These are phyloP conservation scores for Ottelia alismoides DNA, from an alignment of 106 monocot genomes.

Conservation along the genomic window DNA sequence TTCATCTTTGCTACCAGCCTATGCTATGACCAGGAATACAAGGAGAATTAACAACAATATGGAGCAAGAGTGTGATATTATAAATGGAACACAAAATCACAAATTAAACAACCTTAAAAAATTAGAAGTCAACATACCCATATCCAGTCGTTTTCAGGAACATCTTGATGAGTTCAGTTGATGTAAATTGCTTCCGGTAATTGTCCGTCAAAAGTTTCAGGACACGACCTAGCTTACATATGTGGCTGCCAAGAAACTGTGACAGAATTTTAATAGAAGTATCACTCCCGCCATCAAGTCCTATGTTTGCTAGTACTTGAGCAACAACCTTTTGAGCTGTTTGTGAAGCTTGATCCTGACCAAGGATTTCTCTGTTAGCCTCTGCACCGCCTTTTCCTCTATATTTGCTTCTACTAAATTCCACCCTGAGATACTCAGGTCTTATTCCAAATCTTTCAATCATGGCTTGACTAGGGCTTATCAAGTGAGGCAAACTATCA, in stretches of 20 bases:
- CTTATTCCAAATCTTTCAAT: conserved; percentile 95
- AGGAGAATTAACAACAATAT: background rate
- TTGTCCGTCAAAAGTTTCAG: conserved; percentile 77
- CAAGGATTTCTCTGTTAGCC: conserved; percentile 30
- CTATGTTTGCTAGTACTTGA: conserved; percentile 26
- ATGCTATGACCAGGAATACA: background rate
- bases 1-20: background rate
- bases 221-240: conserved; percentile 58
- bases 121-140: conserved; percentile 28
- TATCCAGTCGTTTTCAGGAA: conserved; percentile 61
- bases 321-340: conserved; percentile 47
- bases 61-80: background rate
- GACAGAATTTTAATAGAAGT: conserved; percentile 55
- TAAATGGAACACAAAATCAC: background rate
- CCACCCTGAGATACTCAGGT: conserved; percentile 77
- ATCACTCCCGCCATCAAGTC: conserved; percentile 67
- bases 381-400: conserved; percentile 59
- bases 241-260: conserved; percentile 42
- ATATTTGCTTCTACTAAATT: conserved; percentile 47
- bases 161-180: conserved; percentile 85
- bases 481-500: conserved; percentile 70
- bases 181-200: conserved; percentile 70
- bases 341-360: conserved; percentile 55
- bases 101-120: background rate
- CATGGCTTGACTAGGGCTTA: conserved; percentile 76